phyloP scores from a whole-genome alignment of 345 rosid genomes.

The Hirschfeldia incana region DNA sequence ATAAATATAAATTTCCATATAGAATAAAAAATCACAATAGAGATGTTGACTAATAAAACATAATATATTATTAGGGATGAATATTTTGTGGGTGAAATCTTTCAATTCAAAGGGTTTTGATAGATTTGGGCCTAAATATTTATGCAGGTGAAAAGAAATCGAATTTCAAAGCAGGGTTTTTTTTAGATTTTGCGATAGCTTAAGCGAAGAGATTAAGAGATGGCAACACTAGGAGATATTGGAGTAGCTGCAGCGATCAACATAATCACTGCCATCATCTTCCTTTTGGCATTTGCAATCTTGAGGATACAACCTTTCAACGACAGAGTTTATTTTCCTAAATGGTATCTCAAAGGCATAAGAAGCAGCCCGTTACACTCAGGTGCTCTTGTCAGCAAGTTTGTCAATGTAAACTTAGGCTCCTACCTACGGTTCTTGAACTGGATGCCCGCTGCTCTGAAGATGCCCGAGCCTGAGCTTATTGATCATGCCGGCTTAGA shows the following conservation, averaged over 20 bases:
- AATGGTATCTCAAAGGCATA: conserved; percentile 93
- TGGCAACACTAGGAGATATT: conserved; percentile 87
- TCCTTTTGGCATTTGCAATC: conserved; percentile 80
- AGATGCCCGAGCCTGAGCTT: conserved; percentile 92
- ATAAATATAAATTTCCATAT: not conserved
- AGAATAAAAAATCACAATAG: not conserved
- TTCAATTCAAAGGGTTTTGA: not conserved
- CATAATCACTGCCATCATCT: conserved; percentile 68
- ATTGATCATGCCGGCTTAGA: conserved; percentile 95
- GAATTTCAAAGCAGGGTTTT: not conserved
- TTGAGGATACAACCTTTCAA: conserved; percentile 92
- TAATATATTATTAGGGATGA: not conserved
- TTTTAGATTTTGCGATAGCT: not conserved
- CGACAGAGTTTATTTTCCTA: conserved; percentile 90
- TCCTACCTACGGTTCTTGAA: conserved; percentile 72
- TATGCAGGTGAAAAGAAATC: conserved; percentile 22
- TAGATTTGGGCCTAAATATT: not conserved
- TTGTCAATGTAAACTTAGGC: conserved; percentile 73
- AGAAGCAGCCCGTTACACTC: conserved; percentile 64
- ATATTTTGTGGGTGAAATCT: conserved; percentile 6
- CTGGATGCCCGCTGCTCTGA: conserved; percentile 93
- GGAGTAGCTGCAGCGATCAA: conserved; percentile 82
- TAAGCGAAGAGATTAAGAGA: conserved; percentile 30
- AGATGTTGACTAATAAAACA: not conserved
- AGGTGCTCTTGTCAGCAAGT: conserved; percentile 60